Evolutionary conservation across 306 rosid genomes (phyloP).

Genomic region (Heteromeles arbutifolia): DNA sequence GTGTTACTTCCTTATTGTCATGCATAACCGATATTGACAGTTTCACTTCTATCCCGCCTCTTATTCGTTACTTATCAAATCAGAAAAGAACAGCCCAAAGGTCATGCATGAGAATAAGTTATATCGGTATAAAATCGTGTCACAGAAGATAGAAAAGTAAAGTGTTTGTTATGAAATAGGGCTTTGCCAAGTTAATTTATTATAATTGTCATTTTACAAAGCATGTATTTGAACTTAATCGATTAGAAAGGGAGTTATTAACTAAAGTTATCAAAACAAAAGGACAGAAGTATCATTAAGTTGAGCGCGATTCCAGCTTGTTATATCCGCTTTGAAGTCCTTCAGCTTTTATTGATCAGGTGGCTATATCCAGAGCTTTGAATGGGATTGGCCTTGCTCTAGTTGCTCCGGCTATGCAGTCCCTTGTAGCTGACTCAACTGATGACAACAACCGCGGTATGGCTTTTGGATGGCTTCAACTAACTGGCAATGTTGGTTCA

Average conservation of each 20-base stretch:
- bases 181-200: neutral
- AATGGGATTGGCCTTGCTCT: constrained; percentile 95
- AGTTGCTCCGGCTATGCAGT: constrained; percentile 88
- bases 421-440: constrained; percentile 90
- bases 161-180: neutral
- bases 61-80: neutral
- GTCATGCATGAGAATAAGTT: neutral
- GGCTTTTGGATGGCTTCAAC: constrained; percentile 96
- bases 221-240: neutral
- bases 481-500: constrained; percentile 79
- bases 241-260: neutral
- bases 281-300: constrained; percentile 1
- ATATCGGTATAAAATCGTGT: neutral
- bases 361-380: constrained; percentile 81
- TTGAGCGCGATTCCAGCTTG: constrained; percentile 18
- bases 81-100: neutral
- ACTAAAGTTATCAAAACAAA: constrained; percentile 7
- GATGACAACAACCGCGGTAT: constrained; percentile 74
- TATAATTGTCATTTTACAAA: neutral
- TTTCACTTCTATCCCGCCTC: neutral
- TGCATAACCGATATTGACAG: neutral
- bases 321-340: constrained; percentile 37
- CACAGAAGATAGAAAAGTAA: neutral
- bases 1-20: neutral
- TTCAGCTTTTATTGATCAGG: constrained; percentile 43